Evolutionary conservation across 2,329 filamentous ascomycete species (phyloP), one percentile per base, ranked within the genome.

Genomic region (Pseudogymnoascus sp.): DNA sequence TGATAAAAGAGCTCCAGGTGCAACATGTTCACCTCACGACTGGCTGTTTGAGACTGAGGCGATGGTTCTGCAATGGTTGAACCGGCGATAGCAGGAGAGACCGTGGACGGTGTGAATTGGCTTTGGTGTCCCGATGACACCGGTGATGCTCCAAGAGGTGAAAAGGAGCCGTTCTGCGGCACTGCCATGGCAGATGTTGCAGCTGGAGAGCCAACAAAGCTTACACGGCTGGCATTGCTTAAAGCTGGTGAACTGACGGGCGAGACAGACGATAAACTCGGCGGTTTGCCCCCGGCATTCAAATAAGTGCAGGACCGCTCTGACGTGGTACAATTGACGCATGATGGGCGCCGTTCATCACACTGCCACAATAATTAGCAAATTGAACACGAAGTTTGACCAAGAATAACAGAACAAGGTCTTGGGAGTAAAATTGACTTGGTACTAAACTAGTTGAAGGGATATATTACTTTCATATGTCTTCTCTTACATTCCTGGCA

Each of bases 1-100:
- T 70, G 70, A 63, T 80, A 75, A 45, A 76, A 71, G 21, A 80
- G 65, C 61, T 79, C 78, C 7, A 79, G 68, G 35, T 75, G 76
- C n/a, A 74, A 67, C n/a, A 75, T 67, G 29, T 66, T 66, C 37
- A 69, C 65, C 55, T 62, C 61, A 31, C 64, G 60, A 33, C 39
- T 37, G 13, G 13, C n/a, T 21, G 33, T 15, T 9, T 29, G 48
- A 36, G 55, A n/a, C 42, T 15, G 29, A 62, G 39, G 13, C 8
- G 52, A 29, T 29, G 58, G 37, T 21, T 48, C 27, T 31, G 7
- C 45, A 55, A 55, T 33, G 4, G 48, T 55, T 55, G 27, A 55
- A 33, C 48, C 29, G 9, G 48, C n/a, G 12, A 33, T 18, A 18
- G 18, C 27, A 9, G 48, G 48, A 33, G 48, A 55, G 33, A 55